Percentiles rank a stretch among this genome's conserved stretches.
Evolutionary conservation across 2,329 filamentous ascomycete species (phyloP).

Genomic region (Stachybotrys echinatus): DNA sequence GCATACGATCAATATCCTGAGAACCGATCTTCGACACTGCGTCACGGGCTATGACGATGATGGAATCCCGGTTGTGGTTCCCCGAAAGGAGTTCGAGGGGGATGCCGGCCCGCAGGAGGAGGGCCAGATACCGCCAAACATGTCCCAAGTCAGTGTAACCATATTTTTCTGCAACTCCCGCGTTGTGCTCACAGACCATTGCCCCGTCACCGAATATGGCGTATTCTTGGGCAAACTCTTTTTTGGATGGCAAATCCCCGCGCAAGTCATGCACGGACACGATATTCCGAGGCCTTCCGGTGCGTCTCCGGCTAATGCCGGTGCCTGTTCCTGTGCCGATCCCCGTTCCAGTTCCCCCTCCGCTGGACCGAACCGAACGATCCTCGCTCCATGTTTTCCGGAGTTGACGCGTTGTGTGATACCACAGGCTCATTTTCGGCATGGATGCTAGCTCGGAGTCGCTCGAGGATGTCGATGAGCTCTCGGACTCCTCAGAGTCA

Average conservation of each 20-base stretch:
- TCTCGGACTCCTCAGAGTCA: slow-evolving; percentile 43
- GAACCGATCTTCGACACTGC: slow-evolving; percentile 36
- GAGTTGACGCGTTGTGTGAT: slow-evolving; percentile 45
- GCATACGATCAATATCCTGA: slow-evolving; percentile 4
- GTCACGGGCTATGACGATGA: slow-evolving; percentile 65
- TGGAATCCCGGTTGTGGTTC: slow-evolving; percentile 49
- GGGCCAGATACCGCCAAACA: slow-evolving; percentile 75
- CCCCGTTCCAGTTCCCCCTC: slow-evolving; percentile 52
- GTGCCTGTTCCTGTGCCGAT: slow-evolving; percentile 44
- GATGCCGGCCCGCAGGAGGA: slow-evolving; percentile 73
- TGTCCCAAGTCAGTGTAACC: slow-evolving; percentile 68
- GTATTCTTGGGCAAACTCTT: slow-evolving; percentile 72
- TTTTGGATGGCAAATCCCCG: slow-evolving; percentile 71
- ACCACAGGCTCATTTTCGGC: slow-evolving; percentile 53
- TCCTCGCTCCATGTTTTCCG: slow-evolving; percentile 52
- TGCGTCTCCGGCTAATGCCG: slow-evolving; percentile 43
- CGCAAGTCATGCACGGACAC: slow-evolving; percentile 69
- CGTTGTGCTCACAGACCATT: slow-evolving; percentile 82
- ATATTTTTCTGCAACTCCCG: slow-evolving; percentile 65
- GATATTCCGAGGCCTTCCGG: slow-evolving; percentile 56
- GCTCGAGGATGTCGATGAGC: slow-evolving; percentile 46
- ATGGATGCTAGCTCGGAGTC: slow-evolving; percentile 61
- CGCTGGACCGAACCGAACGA: slow-evolving; percentile 54
- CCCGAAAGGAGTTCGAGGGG: slow-evolving; percentile 60
- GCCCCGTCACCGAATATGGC: slow-evolving; percentile 76